These are phyloP conservation scores for Calonectria pseudoturangicola DNA, from an alignment of 2,329 filamentous ascomycete genomes.

Conservation along the genomic window DNA sequence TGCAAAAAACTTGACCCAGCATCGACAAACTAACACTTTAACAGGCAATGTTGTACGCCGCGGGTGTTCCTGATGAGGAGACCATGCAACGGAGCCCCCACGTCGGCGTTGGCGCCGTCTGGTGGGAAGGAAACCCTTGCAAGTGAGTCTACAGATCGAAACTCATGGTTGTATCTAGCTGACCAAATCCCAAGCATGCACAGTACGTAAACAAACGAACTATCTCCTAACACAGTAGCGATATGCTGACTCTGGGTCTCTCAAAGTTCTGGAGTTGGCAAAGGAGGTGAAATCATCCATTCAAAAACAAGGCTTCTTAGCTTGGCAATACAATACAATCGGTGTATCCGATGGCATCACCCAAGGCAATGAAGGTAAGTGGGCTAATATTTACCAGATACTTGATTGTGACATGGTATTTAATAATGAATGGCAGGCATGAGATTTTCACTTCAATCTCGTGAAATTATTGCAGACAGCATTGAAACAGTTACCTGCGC, in stretches of 20 bases:
- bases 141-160: conserved; percentile 6
- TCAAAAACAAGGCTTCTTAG: conserved; percentile 6
- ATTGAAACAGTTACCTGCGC: conserved; percentile 32
- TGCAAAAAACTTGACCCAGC: background rate
- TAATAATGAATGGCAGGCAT: background rate
- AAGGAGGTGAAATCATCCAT: conserved; percentile 16
- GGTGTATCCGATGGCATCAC: conserved; percentile 36
- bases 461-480: conserved; percentile 32
- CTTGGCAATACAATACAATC: conserved; percentile 34
- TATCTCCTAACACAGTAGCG: background rate
- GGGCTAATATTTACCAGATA: background rate
- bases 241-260: background rate
- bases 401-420: too few relatives aligned
- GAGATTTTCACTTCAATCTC: conserved; percentile 32
- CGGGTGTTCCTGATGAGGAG: conserved; percentile 23
- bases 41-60: conserved; percentile 34
- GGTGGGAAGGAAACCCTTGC: conserved; percentile 38
- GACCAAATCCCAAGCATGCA: conserved; percentile 26
- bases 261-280: conserved; percentile 15
- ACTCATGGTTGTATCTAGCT: background rate
- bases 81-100: conserved; percentile 31
- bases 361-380: conserved; percentile 23
- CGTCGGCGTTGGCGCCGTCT: conserved; percentile 25
- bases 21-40: background rate
- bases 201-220: background rate